Evolutionary conservation across 2,329 filamentous ascomycete species (phyloP), one percentile per base, ranked within the genome.

Genomic region (Exophiala aquamarina): DNA sequence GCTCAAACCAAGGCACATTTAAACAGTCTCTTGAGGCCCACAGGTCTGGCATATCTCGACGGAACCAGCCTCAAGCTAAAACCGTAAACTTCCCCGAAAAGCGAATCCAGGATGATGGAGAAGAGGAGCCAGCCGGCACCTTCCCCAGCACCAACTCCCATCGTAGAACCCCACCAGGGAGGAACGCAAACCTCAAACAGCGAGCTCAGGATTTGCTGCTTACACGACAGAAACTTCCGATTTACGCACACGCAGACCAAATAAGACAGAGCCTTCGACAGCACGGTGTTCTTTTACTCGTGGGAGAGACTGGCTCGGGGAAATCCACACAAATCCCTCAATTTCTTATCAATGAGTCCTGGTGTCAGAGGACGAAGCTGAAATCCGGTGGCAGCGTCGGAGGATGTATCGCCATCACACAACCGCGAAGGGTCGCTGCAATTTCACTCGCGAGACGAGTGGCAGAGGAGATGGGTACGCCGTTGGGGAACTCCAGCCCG

Each of bases 261-360:
- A 94, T 96, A 40, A 81, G 82, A 28, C 63, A 74, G 13, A 74
- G 79, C 2, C 70, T 95, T 5, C 72, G 73, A 10, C 70, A 80
- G 26, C 83, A 81, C 52, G 81, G 94, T 60, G 81, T 95, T 1
- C 78, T 98, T 41, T 76, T 98, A 0, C 72, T 98, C 11, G 86
- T 93, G 2, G 92, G 92, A 71, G 92, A 97, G 67, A 98, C 93
- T 0, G 93, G 93, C 65, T 95, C 89, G 11, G 93, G 93, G 64
- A 98, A 98, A 70, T 94, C 88, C 72, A 98, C 93, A 0, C 93
- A 98, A 68, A 84, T 96, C 0, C 92, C 93, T 0, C 93, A 97
- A 62, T 96, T 95, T 54, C 72, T 98, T 6, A 80, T 86, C 36
- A 71, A 76, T 19, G 87, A 96, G 61, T 70, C 81, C 5, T 97